These are phyloP conservation scores for Aspergillus eucalypticola DNA, from an alignment of 2,329 filamentous ascomycete genomes.

Conservation along the genomic window DNA sequence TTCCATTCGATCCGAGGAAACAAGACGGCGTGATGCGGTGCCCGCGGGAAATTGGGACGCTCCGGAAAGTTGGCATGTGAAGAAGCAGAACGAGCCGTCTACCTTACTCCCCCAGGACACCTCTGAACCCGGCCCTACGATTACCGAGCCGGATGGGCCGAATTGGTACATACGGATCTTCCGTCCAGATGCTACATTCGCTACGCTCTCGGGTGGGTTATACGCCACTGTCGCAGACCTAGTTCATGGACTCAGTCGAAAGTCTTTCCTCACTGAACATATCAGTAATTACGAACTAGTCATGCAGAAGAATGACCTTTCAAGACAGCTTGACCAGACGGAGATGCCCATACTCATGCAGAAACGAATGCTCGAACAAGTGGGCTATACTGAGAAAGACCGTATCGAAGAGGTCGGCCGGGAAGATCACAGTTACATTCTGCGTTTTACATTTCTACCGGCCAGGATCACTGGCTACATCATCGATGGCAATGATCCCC, in stretches of 20 bases:
- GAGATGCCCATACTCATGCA: slow-evolving; percentile 90
- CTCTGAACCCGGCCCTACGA: slow-evolving; percentile 69
- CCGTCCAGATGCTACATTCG: slow-evolving; percentile 89
- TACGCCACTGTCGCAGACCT: slow-evolving; percentile 85
- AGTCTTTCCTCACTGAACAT: slow-evolving; percentile 87
- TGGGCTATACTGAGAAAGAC: slow-evolving; percentile 85
- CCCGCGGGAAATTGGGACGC: slow-evolving; percentile 76
- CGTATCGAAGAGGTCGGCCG: slow-evolving; percentile 89
- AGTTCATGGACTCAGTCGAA: slow-evolving; percentile 86
- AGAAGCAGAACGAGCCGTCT: slow-evolving; percentile 54
- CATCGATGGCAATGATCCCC: slow-evolving; percentile 69
- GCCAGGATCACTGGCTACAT: slow-evolving; percentile 80
- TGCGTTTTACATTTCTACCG: slow-evolving; percentile 91
- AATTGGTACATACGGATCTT: slow-evolving; percentile 95
- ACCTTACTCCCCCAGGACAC: slow-evolving; percentile 48
- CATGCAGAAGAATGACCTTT: slow-evolving; percentile 87
- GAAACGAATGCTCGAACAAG: slow-evolving; percentile 84
- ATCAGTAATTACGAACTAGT: slow-evolving; percentile 95
- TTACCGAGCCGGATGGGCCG: slow-evolving; percentile 70
- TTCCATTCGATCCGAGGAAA: slow-evolving; percentile 30
- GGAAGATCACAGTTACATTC: slow-evolving; percentile 96
- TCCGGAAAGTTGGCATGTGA: slow-evolving; percentile 95
- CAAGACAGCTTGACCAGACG: slow-evolving; percentile 72
- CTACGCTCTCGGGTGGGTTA: slow-evolving; percentile 80
- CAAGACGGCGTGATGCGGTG: slow-evolving; percentile 34